Percentiles rank a stretch among this genome's conserved stretches.
phyloP scores from a whole-genome alignment of 2,329 filamentous ascomycete genomes.

The Scytalidium lignicola region DNA sequence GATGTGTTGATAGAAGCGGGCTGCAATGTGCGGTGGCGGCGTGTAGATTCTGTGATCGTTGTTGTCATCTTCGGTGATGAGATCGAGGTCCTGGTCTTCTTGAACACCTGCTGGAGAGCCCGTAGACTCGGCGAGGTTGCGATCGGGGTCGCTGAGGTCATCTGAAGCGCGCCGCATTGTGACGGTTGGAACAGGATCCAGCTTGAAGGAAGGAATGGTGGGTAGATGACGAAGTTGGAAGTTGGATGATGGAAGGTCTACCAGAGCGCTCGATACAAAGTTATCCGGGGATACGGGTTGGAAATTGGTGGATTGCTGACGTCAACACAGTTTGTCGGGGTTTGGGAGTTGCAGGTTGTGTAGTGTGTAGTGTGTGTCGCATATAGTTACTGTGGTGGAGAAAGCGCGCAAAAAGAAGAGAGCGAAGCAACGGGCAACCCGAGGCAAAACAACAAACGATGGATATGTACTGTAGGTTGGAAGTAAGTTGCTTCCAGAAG shows the following conservation, averaged over 20 bases:
- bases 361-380: too few species aligned
- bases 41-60: constrained; percentile 39
- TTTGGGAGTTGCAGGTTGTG: background rate
- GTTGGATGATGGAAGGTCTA: background rate
- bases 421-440: too few species aligned
- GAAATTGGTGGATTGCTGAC: background rate
- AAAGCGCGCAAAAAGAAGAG: too few species aligned
- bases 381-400: too few species aligned
- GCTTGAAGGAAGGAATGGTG: background rate
- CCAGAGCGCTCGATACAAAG: too few species aligned
- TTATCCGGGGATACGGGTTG: background rate
- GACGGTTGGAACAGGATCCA: background rate
- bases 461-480: too few species aligned
- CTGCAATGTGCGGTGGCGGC: constrained; percentile 71
- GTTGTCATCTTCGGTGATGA: constrained; percentile 25
- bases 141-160: constrained; percentile 27
- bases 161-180: constrained; percentile 27
- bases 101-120: constrained; percentile 13
- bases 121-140: constrained; percentile 26
- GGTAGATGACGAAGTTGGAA: background rate
- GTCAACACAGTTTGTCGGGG: background rate
- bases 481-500: too few species aligned
- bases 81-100: constrained; percentile 20
- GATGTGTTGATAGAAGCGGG: constrained; percentile 67
- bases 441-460: too few species aligned